Percentiles rank a stretch among this genome's conserved stretches.
These are phyloP conservation scores for Scytalidium lignicola DNA, from an alignment of 2,329 filamentous ascomycete species.

Conservation along the genomic window DNA sequence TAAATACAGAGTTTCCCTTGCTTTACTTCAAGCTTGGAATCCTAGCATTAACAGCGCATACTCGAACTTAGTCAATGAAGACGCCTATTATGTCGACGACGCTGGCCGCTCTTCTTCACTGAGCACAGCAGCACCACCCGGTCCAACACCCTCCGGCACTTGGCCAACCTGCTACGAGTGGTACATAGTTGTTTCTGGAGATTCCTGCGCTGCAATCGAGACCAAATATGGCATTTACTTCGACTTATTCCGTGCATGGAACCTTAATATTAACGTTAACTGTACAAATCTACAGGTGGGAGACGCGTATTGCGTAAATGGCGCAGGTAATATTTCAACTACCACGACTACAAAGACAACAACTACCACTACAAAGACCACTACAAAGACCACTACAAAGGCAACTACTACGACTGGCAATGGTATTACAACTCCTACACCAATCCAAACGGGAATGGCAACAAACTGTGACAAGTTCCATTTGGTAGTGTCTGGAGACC, in stretches of 20 bases:
- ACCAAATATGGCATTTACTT: conserved; percentile 21
- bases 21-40: background rate
- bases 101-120: background rate
- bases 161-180: background rate
- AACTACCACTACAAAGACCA: background rate
- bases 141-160: background rate
- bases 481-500: conserved; percentile 15
- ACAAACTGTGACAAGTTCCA: conserved; percentile 27
- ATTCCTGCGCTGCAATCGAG: conserved; percentile 22
- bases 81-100: background rate
- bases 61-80: background rate
- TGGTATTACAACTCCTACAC: conserved; percentile 23
- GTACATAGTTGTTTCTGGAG: conserved; percentile 4
- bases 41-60: background rate
- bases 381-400: conserved; percentile 3
- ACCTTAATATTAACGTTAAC: conserved; percentile 23
- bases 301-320: conserved; percentile 29
- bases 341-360: background rate
- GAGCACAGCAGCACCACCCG: conserved; percentile 9
- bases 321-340: background rate
- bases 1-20: background rate
- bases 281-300: conserved; percentile 32
- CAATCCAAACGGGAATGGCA: conserved; percentile 25
- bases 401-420: conserved; percentile 13
- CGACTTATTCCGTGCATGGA: conserved; percentile 24